These are phyloP conservation scores for Beta lomatogona DNA, from an alignment of 179 eudicot genomes.

Conservation along the genomic window DNA sequence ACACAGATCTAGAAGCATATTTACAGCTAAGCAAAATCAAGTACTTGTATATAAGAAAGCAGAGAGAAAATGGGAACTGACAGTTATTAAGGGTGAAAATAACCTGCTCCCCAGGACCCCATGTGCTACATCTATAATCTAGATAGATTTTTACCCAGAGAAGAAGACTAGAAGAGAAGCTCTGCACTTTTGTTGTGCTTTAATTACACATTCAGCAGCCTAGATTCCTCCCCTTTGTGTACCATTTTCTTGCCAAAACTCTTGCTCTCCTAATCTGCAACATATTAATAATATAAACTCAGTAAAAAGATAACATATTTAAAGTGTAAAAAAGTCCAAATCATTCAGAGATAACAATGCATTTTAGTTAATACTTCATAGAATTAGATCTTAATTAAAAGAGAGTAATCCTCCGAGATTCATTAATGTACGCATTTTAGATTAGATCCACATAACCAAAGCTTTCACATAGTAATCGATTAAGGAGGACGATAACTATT, in stretches of 20 bases:
- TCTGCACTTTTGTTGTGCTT: not conserved
- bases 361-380: not conserved
- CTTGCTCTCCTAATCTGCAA: slow-evolving; percentile 14
- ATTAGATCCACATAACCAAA: not conserved
- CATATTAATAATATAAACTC: not conserved
- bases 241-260: not conserved
- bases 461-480: not conserved
- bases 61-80: slow-evolving; percentile 25
- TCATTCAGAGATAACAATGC: not conserved
- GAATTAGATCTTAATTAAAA: not conserved
- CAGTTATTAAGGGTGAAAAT: slow-evolving; percentile 24
- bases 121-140: slow-evolving; percentile 8
- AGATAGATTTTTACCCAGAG: slow-evolving; percentile 12
- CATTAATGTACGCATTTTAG: not conserved
- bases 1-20: slow-evolving; percentile 27
- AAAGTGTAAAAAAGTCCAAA: not conserved
- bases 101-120: not conserved
- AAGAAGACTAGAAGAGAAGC: too few relatives aligned
- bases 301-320: not conserved
- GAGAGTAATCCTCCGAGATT: not conserved
- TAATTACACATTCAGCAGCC: slow-evolving; percentile 10
- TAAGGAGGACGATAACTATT: not conserved
- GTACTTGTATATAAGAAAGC: slow-evolving; percentile 13
- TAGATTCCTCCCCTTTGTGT: slow-evolving; percentile 15
- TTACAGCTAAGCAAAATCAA: slow-evolving; percentile 28